Base-by-base conservation (phyloP, 108 stramenopile species). In the Mediolabrus comicus region DNA sequence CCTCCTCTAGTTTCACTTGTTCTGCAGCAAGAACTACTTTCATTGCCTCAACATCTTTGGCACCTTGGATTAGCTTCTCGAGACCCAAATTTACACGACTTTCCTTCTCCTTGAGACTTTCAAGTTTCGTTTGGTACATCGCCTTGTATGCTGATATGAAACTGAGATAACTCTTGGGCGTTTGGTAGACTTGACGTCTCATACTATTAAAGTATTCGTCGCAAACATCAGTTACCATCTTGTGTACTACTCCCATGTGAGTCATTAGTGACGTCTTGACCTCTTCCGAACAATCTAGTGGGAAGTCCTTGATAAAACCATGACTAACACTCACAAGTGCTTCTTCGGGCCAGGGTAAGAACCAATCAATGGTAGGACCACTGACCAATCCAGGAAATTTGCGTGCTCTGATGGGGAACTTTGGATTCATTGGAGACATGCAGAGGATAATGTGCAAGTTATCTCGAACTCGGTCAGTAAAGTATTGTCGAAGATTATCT, bases 351-450 rank as follows among this genome's bases (percentile, higher is more conserved):
- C 95, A 96, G 2, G 86, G 67, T 71, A 96, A 81, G 76, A 95
- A 96, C 95, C 95, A 96, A 38, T 96, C 94, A 56, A 96, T 92
- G 7, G 95, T 95, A 31, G 92, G 90, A 27, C 84, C 80, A 19
- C 86, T 88, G 26, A 95, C 82, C 51, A 96, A 72, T 14, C 95
- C 88, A 9, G 95, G 95, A 70, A 96, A 96, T 62, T 94, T 95
- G 30, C 92, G 86, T 12, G 95, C 95, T 24, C 95, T 74, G 35
- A 84, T 72, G 14, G 94, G 83, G 71, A 96, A 96, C 65, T 90
- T 90, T 29, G 93, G 86, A 76, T 92, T 95, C 69, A 95, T 71
- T n/a, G 95, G 95, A 34, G 91, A 92, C 95, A 96, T 96, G 83
- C 95, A 96, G 12, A 96, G 83, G 62, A 96, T 86, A 2, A 96